Percentiles rank a stretch among this genome's conserved stretches.
phyloP scores from a whole-genome alignment of 148 eudicot species.

The Camellia japonica region DNA sequence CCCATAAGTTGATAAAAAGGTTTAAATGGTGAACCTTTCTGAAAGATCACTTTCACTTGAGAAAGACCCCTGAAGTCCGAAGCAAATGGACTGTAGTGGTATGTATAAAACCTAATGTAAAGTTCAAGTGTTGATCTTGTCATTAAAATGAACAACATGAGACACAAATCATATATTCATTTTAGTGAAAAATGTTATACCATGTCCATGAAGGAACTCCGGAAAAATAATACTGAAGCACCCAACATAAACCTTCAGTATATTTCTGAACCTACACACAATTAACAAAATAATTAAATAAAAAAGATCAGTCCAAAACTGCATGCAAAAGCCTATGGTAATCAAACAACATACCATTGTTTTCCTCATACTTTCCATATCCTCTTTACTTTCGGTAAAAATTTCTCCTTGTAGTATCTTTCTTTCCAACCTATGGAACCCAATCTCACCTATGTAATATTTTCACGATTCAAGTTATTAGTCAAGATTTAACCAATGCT shows the following conservation, averaged over 20 bases:
- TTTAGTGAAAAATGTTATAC: slow-evolving; percentile 12
- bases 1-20: slow-evolving; percentile 68
- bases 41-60: slow-evolving; percentile 32
- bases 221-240: slow-evolving; percentile 2
- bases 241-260: slow-evolving; percentile 47
- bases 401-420: slow-evolving; percentile 39
- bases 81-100: slow-evolving; percentile 54
- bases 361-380: slow-evolving; percentile 25
- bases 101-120: slow-evolving; percentile 44
- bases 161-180: neutral
- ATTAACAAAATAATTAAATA: neutral
- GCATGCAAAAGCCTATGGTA: neutral
- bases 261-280: slow-evolving; percentile 40
- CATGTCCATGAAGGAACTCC: slow-evolving; percentile 51
- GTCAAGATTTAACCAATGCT: neutral
- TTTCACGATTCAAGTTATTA: neutral
- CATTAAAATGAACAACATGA: neutral
- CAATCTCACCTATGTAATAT: slow-evolving; percentile 27
- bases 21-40: slow-evolving; percentile 45
- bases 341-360: slow-evolving; percentile 20
- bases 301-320: neutral
- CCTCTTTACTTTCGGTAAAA: slow-evolving; percentile 8
- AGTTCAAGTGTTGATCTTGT: neutral
- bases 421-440: slow-evolving; percentile 33
- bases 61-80: slow-evolving; percentile 54